Evolutionary conservation across 306 rosid species (phyloP).

Genomic region (Prunus armeniaca): DNA sequence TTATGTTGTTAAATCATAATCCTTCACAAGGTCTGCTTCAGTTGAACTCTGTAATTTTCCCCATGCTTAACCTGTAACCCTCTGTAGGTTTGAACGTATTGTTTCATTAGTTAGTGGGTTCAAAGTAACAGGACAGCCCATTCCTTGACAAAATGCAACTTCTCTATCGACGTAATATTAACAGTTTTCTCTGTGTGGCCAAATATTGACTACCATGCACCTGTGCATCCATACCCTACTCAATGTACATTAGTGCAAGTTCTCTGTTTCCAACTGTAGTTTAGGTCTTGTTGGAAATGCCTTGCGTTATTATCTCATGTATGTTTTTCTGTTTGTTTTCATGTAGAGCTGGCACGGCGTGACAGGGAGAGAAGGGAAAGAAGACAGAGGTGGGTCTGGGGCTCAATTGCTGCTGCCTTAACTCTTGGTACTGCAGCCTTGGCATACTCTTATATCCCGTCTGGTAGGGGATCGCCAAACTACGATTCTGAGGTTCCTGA

Average conservation of each 20-base stretch:
- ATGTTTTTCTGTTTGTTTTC: slow-evolving; percentile 8
- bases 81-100: neutral
- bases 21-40: neutral
- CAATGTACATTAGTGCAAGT: neutral
- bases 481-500: slow-evolving; percentile 33
- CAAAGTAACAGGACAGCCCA: neutral
- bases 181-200: neutral
- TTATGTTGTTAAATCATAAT: no score
- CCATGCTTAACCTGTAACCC: neutral
- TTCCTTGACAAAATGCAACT: neutral
- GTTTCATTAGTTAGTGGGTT: neutral
- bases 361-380: slow-evolving; percentile 63
- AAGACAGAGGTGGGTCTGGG: slow-evolving; percentile 93
- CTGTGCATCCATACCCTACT: neutral
- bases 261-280: no score
- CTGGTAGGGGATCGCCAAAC: slow-evolving; percentile 36
- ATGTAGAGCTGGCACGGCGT: slow-evolving; percentile 69
- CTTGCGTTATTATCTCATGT: slow-evolving; percentile 2
- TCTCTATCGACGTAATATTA: neutral
- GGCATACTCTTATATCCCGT: slow-evolving; percentile 74
- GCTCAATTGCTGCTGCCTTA: slow-evolving; percentile 62
- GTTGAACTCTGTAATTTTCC: neutral
- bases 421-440: slow-evolving; percentile 64
- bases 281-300: slow-evolving; percentile 4
- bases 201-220: neutral